Evolutionary conservation across 2,329 filamentous ascomycete genomes (phyloP).

Genomic region (Colletotrichum orbiculare): DNA sequence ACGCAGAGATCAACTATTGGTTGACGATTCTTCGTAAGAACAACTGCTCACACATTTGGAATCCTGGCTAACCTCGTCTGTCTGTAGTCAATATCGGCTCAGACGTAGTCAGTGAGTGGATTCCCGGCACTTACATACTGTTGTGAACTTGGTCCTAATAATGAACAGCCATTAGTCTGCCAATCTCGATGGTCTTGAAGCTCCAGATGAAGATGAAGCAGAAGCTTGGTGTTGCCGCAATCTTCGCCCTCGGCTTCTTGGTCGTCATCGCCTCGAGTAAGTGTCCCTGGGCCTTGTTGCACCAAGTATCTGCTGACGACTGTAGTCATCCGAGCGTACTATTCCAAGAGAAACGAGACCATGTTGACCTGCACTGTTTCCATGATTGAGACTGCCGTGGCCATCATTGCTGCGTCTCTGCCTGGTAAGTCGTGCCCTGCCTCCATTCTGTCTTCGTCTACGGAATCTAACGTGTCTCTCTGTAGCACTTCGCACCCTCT

Average conservation of each 20-base stretch:
- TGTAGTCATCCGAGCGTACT: constrained; percentile 48
- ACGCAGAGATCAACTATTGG: constrained; percentile 37
- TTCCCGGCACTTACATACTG: too few species aligned
- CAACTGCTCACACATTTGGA: too few species aligned
- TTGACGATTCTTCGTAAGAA: constrained; percentile 35
- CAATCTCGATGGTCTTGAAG: constrained; percentile 48
- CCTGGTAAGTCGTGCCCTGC: constrained; percentile 40
- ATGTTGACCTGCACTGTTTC: constrained; percentile 52
- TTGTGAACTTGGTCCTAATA: constrained; percentile 18
- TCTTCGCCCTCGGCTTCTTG: constrained; percentile 46
- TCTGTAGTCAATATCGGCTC: constrained; percentile 9
- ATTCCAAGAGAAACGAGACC: constrained; percentile 46
- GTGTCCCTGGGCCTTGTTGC: neutral
- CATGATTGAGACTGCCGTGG: constrained; percentile 51
- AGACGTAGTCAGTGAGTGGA: constrained; percentile 13
- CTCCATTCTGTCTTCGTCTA: neutral
- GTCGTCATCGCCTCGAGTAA: constrained; percentile 46
- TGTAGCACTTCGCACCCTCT: constrained; percentile 23
- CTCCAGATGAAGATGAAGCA: constrained; percentile 48
- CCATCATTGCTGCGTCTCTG: constrained; percentile 53
- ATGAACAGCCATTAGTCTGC: constrained; percentile 43
- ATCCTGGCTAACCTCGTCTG: neutral
- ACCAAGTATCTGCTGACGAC: neutral
- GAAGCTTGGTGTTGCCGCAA: constrained; percentile 46
- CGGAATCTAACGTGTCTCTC: accelerated